Evolutionary conservation across 2,329 filamentous ascomycete species (phyloP).

Genomic region (Lasiodiplodia sp.): DNA sequence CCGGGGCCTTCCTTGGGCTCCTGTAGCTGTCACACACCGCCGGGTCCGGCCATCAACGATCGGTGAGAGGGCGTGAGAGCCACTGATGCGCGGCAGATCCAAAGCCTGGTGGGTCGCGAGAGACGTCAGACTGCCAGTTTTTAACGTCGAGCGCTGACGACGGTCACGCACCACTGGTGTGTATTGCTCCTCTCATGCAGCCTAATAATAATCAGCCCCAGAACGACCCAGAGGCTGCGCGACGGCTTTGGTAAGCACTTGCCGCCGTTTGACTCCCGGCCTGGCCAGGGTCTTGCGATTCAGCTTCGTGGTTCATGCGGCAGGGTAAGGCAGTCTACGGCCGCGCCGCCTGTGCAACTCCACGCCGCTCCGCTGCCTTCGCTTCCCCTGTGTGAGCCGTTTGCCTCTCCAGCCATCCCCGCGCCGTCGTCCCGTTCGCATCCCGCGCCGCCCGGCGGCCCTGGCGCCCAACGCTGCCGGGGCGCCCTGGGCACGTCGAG

Average conservation of each 20-base stretch:
- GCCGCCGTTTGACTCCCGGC: background rate
- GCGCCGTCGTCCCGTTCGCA: constrained; percentile 11
- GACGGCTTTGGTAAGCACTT: constrained; percentile 20
- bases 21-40: constrained; percentile 26
- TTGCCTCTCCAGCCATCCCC: constrained; percentile 13
- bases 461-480: constrained; percentile 5
- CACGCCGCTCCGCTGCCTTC: background rate
- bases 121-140: constrained; percentile 25
- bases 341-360: constrained; percentile 5
- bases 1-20: constrained; percentile 17
- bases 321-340: constrained; percentile 11
- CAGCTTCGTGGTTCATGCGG: constrained; percentile 22
- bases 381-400: constrained; percentile 3
- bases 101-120: constrained; percentile 7
- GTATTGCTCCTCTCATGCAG: constrained; percentile 3
- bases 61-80: constrained; percentile 4
- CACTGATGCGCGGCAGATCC: constrained; percentile 26
- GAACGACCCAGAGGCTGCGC: background rate
- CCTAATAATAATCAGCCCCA: constrained; percentile 8
- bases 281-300: background rate
- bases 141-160: background rate
- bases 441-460: constrained; percentile 7
- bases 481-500: constrained; percentile 10
- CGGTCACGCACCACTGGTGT: background rate
- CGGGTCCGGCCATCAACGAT: constrained; percentile 17